phyloP scores from a whole-genome alignment of 1,284 basidiomycete species.

The Cutaneotrichosporon sp. region DNA sequence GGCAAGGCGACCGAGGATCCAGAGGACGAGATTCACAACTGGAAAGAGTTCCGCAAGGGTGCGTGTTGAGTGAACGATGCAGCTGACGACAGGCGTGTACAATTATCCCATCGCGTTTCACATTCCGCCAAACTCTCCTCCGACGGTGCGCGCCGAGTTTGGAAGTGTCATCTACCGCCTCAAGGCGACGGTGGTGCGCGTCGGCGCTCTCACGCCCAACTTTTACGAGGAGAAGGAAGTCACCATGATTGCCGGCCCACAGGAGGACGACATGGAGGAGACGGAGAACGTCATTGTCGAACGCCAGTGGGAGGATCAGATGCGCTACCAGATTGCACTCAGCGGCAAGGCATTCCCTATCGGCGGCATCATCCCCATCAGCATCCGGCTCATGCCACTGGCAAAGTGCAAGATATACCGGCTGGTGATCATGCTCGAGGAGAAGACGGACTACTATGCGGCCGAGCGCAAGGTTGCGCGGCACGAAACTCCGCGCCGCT shows the following conservation, averaged over 20 bases:
- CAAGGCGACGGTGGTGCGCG: slow-evolving; percentile 75
- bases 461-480: slow-evolving; percentile 66
- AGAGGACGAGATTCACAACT: slow-evolving; percentile 55
- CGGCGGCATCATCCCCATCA: slow-evolving; percentile 74
- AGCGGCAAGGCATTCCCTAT: slow-evolving; percentile 76
- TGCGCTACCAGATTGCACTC: slow-evolving; percentile 70
- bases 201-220: slow-evolving; percentile 73
- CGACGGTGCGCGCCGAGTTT: slow-evolving; percentile 70
- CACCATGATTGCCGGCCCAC: slow-evolving; percentile 67
- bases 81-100: slow-evolving; percentile 63
- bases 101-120: slow-evolving; percentile 90
- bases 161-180: slow-evolving; percentile 76
- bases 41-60: slow-evolving; percentile 90
- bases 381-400: slow-evolving; percentile 76
- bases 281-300: slow-evolving; percentile 79
- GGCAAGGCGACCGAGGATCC: slow-evolving; percentile 49
- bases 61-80: slow-evolving; percentile 19
- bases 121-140: slow-evolving; percentile 74
- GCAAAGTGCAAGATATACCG: slow-evolving; percentile 78
- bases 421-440: slow-evolving; percentile 74
- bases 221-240: slow-evolving; percentile 69
- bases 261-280: slow-evolving; percentile 72
- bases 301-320: slow-evolving; percentile 84
- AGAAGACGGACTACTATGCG: slow-evolving; percentile 73
- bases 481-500: slow-evolving; percentile 64